Evolutionary conservation across 148 eudicot species (phyloP), one percentile per base, ranked within the genome.

Genomic region (Vaccinium macrocarpon): DNA sequence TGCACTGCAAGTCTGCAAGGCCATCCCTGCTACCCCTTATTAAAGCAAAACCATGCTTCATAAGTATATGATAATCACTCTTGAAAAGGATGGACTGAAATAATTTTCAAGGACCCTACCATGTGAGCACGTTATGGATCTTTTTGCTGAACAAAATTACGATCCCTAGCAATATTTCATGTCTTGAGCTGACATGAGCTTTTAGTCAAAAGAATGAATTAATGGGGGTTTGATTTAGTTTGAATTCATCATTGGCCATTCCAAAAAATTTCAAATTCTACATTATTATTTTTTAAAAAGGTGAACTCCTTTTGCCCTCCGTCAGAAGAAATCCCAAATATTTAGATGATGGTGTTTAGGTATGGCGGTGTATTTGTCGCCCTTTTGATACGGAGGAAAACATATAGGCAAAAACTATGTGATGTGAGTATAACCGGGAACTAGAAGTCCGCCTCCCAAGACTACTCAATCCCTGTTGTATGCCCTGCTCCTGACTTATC

Each of bases 41-140:
- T 42, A 61, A n/a, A 42, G 23, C 53, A 32, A 10, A 76, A 76
- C 23, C 79, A 76, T 46, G 53, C 78, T 49, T 49, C 18, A 49
- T 76, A 5, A 8, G n/a, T 51, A 9, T 19, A 4, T 2, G 73
- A 68, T 29, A 27, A 68, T 68, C 18, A 29, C 42, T 68, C 73
- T 27, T 27, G 49, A 57, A 79, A 79, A 59, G 46, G 19, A 46
- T 23, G 25, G 83, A 2, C 38, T 23, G 11, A 42, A 61, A 38
- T 13, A n/a, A 62, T 12, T 3, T 73, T 42, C 3, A 74, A n/a
- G 53, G 82, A 46, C 73, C 80, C 82, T 80, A 81, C 82, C 82
- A 81, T 81, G 82, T 81, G 82, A 81, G 1, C 51, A 42, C 21
- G 46, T 61, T 51, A 81, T 42, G 51, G 38, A 29, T 11, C 71